Conservation (phyloP, 2,329 filamentous ascomycete genomes). For the Alternaria ethzedia region DNA sequence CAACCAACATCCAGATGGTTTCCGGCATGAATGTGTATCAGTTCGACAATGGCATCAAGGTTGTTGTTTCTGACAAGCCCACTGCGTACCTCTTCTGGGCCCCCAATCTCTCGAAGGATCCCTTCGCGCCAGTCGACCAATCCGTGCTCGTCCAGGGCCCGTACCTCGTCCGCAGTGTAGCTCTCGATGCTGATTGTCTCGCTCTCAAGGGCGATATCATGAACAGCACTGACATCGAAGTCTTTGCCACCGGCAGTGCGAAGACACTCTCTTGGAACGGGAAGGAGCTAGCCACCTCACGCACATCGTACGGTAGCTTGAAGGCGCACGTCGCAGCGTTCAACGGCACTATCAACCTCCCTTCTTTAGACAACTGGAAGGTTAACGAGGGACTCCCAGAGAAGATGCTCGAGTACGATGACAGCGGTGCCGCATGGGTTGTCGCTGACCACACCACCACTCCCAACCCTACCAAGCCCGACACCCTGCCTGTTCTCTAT, state of each 20-base stretch:
- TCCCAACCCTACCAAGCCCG: slow-evolving; percentile 47
- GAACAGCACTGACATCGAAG: slow-evolving; percentile 45
- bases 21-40: slow-evolving; percentile 43
- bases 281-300: slow-evolving; percentile 33
- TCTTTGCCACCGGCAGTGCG: slow-evolving; percentile 41
- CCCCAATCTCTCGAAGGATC: slow-evolving; percentile 48
- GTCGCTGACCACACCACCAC: slow-evolving; percentile 46
- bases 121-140: slow-evolving; percentile 48
- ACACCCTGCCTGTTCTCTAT: slow-evolving; percentile 50
- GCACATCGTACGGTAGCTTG: slow-evolving; percentile 47
- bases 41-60: slow-evolving; percentile 47
- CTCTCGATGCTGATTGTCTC: slow-evolving; percentile 29
- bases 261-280: slow-evolving; percentile 50
- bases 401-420: slow-evolving; percentile 52
- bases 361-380: slow-evolving; percentile 56
- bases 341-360: slow-evolving; percentile 44
- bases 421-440: slow-evolving; percentile 53
- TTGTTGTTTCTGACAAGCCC: slow-evolving; percentile 47
- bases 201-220: slow-evolving; percentile 46
- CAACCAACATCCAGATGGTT: slow-evolving; percentile 39
- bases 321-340: slow-evolving; percentile 37
- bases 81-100: slow-evolving; percentile 50
- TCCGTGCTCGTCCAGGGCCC: slow-evolving; percentile 51
- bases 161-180: slow-evolving; percentile 48
- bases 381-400: slow-evolving; percentile 59